Evolutionary conservation across 164 flowering plant species (phyloP), one percentile per base, ranked within the genome.

Genomic region (Kingdonia uniflora): DNA sequence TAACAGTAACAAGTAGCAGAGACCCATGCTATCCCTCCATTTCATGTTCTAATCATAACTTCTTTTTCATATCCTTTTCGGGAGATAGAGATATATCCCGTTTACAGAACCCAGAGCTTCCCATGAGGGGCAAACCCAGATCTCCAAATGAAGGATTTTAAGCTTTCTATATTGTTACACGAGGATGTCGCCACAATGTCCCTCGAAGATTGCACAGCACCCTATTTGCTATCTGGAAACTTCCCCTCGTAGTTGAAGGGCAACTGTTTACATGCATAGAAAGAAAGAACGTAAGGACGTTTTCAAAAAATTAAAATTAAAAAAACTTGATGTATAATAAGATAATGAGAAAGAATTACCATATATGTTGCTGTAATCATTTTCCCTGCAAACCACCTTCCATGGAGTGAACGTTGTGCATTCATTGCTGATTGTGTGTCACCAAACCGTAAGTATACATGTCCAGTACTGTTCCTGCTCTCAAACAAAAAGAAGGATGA

Each of bases 301-400:
- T n/a, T 37, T 14, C 7, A 37, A 25, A 17, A 12, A 22, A 20
- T 20, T 20, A 19, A 21, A 29, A 2, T 1, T 22, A 25, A 15
- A 38, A 19, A 38, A 8, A 26, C 37, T 0, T n/a, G 21, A 15
- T 0, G n/a, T 25, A 41, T 6, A 25, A n/a, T 40, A n/a, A n/a
- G n/a, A n/a, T n/a, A 17, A 56, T 26, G 56, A 19, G 57, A 29
- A 15, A 53, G 12, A 41, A 41, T 41, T 46, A 87, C 97, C 91
- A 90, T 80, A 64, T 61, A 90, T 11, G 89, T 75, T 41, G 96
- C 97, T 12, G 91, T 81, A 51, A 90, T 90, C 97, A 87, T 82
- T 73, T 87, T 90, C 54, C 91, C 95, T 38, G 95, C 95, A 78
- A 90, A 90, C 95, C 95, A 90, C 67, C 95, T 76, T 38, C 96